Evolutionary conservation across 768 basidiomycete genomes (phyloP), one percentile per base, ranked within the genome.

Genomic region (Pleurotus sapidus): DNA sequence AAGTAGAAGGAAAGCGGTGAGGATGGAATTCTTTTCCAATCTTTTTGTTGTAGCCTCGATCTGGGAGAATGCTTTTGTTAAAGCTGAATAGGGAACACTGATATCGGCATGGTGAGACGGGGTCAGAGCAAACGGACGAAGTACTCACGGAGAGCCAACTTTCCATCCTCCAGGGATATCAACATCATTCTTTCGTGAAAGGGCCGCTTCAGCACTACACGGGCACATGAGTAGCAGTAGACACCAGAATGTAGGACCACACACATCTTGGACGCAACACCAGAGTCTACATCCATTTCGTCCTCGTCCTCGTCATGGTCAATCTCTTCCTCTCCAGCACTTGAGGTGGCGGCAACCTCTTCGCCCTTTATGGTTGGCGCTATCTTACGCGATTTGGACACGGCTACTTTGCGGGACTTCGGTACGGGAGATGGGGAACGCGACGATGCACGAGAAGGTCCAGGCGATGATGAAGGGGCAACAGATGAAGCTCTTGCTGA

Each of bases 41-140:
- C 97, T 89, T 66, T 98, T 98, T 1, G 95, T 98, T 7, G 97
- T 99, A 4, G 85, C 84, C 70, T 97, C 95, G 60, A 99, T 98
- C 27, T 90, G 73, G 15, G 86, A 80, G 68, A 98, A 98, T 0
- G 89, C 84, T 62, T 93, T 88, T 7, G 94, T 86, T 37, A 99
- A 81, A 5, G 97, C 93, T 15, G 93, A 89, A 67, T 99, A 99
- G 0, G 97, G 97, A 9, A 98, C 89, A 3, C 95, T 98, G 59
- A 51, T 4, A 24, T 25, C 37, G 24, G 3, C 43, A 55, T 61
- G 24, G 24, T 48, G 23, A 23, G 38, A 54, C 5, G 42, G 17
- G 14, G 48, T 27, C 24, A 30, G 5, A 51, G 5, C 17, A 11
- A 3, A 12, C 20, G 51, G 27, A 17, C 42, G n/a, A 9, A 43